phyloP scores from a whole-genome alignment of 306 rosid genomes.

The Lathyrus tuberosus region DNA sequence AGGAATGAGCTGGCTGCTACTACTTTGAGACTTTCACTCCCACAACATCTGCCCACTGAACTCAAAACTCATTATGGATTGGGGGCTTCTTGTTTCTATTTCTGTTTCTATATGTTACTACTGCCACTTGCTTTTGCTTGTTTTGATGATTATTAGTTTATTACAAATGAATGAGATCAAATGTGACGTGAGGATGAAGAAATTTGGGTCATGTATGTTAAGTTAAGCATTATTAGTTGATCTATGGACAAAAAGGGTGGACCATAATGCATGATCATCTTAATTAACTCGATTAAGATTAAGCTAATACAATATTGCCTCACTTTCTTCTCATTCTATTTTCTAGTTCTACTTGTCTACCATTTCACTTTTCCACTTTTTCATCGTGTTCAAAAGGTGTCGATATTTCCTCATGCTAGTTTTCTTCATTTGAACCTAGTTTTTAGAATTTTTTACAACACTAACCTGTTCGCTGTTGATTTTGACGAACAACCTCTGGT shows the following conservation, averaged over 20 bases:
- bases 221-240: neutral
- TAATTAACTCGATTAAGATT: neutral
- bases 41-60: slow-evolving; percentile 40
- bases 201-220: neutral
- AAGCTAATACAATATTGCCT: neutral
- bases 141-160: neutral
- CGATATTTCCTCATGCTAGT: neutral
- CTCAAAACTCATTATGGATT: neutral
- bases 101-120: neutral
- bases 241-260: neutral
- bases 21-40: slow-evolving; percentile 41
- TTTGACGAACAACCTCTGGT: no score
- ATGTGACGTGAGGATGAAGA: slow-evolving; percentile 15
- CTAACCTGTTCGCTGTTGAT: no score
- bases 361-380: neutral
- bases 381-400: neutral
- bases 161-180: neutral
- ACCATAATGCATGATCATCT: slow-evolving; percentile 5
- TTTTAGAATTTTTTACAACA: no score
- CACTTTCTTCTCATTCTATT: neutral
- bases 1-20: slow-evolving; percentile 78
- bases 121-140: neutral
- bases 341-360: neutral
- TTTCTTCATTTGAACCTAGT: neutral
- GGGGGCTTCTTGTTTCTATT: slow-evolving; percentile 15